phyloP scores from a whole-genome alignment of 768 basidiomycete species.

The Lactarius pseudohatsudake region DNA sequence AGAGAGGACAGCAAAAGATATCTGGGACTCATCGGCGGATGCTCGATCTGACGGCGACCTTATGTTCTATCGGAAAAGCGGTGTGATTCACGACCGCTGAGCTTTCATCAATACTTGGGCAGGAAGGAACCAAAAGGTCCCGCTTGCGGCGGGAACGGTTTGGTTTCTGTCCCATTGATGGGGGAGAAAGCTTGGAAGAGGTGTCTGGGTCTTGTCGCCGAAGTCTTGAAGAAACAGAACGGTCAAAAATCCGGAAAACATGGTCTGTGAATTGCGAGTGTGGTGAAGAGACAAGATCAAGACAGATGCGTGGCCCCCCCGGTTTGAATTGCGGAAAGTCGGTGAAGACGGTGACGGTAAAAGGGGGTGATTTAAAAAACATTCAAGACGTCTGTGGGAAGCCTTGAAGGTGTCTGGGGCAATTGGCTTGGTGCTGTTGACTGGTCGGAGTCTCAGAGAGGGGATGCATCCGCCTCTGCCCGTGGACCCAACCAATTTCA shows the following conservation, averaged over 20 bases:
- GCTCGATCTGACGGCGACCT: conserved; percentile 6
- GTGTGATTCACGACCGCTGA: background rate
- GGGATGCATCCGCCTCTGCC: background rate
- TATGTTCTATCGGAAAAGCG: background rate
- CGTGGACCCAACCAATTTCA: background rate
- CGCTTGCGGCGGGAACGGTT: background rate
- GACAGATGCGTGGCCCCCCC: background rate
- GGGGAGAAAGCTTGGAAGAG: background rate
- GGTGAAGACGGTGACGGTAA: background rate
- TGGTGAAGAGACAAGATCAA: conserved; percentile 12
- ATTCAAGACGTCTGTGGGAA: background rate
- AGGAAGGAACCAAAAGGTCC: background rate
- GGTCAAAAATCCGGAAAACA: conserved; percentile 20
- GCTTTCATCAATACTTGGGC: background rate
- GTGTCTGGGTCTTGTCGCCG: background rate
- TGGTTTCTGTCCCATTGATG: background rate
- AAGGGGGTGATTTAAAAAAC: background rate
- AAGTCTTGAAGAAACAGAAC: conserved; percentile 12
- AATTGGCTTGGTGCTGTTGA: background rate
- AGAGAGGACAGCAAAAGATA: background rate
- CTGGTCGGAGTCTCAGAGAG: background rate
- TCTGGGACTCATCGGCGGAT: background rate
- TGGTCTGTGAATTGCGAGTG: conserved; percentile 1
- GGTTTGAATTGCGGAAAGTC: background rate
- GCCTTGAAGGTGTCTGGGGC: background rate